Base-by-base conservation (phyloP, 768 basidiomycete genomes). In the Agaricus subrufescens region DNA sequence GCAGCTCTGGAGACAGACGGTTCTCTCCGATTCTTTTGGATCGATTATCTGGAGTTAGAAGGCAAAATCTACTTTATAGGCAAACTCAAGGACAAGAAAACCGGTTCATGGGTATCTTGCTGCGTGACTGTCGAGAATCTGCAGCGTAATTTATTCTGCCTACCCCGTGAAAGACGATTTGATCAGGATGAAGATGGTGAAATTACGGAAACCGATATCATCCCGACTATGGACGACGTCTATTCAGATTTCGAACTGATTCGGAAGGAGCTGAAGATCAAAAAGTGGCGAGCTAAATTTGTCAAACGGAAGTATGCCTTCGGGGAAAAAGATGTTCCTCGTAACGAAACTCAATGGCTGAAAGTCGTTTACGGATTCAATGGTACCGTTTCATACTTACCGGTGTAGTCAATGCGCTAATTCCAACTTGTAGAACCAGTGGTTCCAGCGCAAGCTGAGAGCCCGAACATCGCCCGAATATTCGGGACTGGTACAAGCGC, bases 261-360 rank as follows among this genome's bases (percentile, higher is more conserved):
- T 48, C 77, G 94, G 29, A 79, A 80, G 65, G 81, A 89, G 61
- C 68, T 84, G 27, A 84, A 83, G 5, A 86, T 97, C 57, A 86
- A 85, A 63, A 74, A 79, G 14, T 95, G 86, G 82, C 86, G 82
- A 61, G 84, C 79, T 12, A 96, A 92, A 64, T 89, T 85, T 67
- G 96, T 99, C 12, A 83, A 86, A 59, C 79, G 95, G 26, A 91
- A 86, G 63, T 98, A 98, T 66, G 94, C 90, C 0, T 98, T 99
- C 66, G 95, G 92, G 8, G 85, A 91, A 62, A 75, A 79, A 58
- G 87, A 89, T 46, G 82, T 97, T 0, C 94, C 94, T 1, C 76
- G 83, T 55, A 87, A 83, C 19, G 86, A 94, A 66, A 76, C 78
- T 4, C 80, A 88, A 60, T 99, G 94, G 93, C 73, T 98, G 71